A percentile compares a stretch with the other conserved stretches of the same genome.
phyloP scores from a whole-genome alignment of 1,284 basidiomycete genomes.

The Crepidotus sp. region DNA sequence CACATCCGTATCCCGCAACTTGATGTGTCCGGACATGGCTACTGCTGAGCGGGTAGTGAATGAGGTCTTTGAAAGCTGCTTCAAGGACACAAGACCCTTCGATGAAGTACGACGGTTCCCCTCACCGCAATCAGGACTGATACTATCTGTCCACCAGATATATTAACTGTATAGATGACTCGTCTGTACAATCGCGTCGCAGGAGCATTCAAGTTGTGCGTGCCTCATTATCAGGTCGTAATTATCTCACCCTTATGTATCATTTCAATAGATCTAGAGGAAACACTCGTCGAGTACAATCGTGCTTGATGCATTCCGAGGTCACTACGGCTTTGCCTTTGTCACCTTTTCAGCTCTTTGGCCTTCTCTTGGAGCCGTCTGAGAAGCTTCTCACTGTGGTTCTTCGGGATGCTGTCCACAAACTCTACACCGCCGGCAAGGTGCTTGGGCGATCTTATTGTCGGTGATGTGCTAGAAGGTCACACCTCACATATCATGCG shows the following conservation, averaged over 20 bases:
- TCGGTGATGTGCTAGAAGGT: slow-evolving; percentile 61
- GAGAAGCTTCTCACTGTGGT: slow-evolving; percentile 53
- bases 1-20: slow-evolving; percentile 74
- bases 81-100: slow-evolving; percentile 91
- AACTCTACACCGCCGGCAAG: slow-evolving; percentile 50
- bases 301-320: not conserved
- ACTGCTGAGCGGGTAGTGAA: slow-evolving; percentile 86
- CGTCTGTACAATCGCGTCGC: too few relatives aligned
- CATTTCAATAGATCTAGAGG: slow-evolving; percentile 9
- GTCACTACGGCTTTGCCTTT: slow-evolving; percentile 28
- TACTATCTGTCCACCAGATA: slow-evolving; percentile 5
- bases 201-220: too few relatives aligned
- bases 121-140: too few relatives aligned
- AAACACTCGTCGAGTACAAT: too few relatives aligned
- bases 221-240: not conserved
- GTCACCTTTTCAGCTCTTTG: slow-evolving; percentile 29
- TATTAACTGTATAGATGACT: slow-evolving; percentile 10
- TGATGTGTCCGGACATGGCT: slow-evolving; percentile 67
- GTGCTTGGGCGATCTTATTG: slow-evolving; percentile 47
- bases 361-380: slow-evolving; percentile 48
- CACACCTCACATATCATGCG: too few relatives aligned
- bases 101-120: slow-evolving; percentile 66
- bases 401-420: slow-evolving; percentile 47
- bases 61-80: slow-evolving; percentile 95
- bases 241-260: slow-evolving; percentile 6